Percentiles rank a stretch among this genome's conserved stretches.
phyloP scores from a whole-genome alignment of 2,329 filamentous ascomycete genomes.

The Pochonia chlamydosporia region DNA sequence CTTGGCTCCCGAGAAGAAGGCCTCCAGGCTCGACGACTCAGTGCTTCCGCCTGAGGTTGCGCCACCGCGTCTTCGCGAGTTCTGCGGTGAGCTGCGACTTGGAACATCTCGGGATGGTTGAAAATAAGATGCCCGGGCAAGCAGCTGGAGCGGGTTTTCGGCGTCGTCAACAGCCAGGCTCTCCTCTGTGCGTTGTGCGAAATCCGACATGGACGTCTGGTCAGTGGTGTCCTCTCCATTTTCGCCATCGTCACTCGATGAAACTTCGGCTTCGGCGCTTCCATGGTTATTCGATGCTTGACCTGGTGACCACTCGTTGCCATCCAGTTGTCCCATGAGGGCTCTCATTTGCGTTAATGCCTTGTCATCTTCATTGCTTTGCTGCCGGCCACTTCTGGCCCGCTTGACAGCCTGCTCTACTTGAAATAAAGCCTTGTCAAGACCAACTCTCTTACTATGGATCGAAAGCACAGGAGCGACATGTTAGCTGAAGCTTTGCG shows the following conservation, averaged over 20 bases:
- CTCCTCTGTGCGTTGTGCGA: slow-evolving; percentile 34
- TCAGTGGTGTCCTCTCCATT: slow-evolving; percentile 24
- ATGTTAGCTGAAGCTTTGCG: background rate
- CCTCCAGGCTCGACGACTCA: slow-evolving; percentile 38
- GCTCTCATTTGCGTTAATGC: slow-evolving; percentile 37
- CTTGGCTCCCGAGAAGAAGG: slow-evolving; percentile 61
- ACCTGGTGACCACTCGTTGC: slow-evolving; percentile 11
- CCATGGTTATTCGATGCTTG: slow-evolving; percentile 12
- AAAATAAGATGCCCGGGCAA: slow-evolving; percentile 67
- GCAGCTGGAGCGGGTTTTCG: slow-evolving; percentile 67
- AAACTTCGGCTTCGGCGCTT: slow-evolving; percentile 25
- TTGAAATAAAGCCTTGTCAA: slow-evolving; percentile 69
- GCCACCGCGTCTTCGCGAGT: slow-evolving; percentile 10
- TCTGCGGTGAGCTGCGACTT: slow-evolving; percentile 20
- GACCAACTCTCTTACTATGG: slow-evolving; percentile 62
- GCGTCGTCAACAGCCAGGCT: slow-evolving; percentile 63
- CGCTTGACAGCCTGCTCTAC: slow-evolving; percentile 64
- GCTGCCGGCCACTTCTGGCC: slow-evolving; percentile 37
- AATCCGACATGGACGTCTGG: slow-evolving; percentile 18
- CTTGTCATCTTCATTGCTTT: slow-evolving; percentile 38
- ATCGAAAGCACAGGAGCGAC: background rate
- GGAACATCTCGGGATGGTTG: slow-evolving; percentile 42
- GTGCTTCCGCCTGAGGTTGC: slow-evolving; percentile 18
- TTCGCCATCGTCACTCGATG: slow-evolving; percentile 22
- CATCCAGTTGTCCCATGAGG: slow-evolving; percentile 28